Evolutionary conservation across 139 green algal genomes (phyloP), one percentile per base, ranked within the genome.

Genomic region (Tetradesmus lagerheimii): DNA sequence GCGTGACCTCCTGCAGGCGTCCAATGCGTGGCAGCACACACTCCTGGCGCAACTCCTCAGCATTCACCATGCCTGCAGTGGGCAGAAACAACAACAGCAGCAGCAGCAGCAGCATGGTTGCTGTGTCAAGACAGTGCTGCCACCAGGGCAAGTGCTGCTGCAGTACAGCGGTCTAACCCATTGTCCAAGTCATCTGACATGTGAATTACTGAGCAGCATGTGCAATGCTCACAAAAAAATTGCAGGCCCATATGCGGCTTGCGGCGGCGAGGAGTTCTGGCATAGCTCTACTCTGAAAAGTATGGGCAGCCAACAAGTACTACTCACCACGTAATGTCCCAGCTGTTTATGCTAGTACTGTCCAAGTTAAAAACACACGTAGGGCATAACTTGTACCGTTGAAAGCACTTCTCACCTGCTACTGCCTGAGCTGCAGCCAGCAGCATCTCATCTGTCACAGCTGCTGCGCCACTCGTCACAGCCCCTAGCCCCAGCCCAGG

Each of bases 371-470:
- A n/a, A n/a, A n/a, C n/a, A n/a, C n/a, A n/a, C n/a, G n/a, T n/a
- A n/a, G n/a, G n/a, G n/a, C n/a, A n/a, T n/a, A 6, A 71, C 80
- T 18, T 71, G 41, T 41, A 43, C 38, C 9, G 0, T 4, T 66
- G 29, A 29, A 4, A n/a, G 83, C 62, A 41, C 37, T 39, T 0
- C 62, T 34, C 67, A 91, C 88, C 88, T 83, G 94, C 91, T 18
- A 98, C 89, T 53, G 87, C 75, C 71, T 96, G 90, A 1, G 96
- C 96, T 2, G 96, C 93, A 4, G 91, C 90, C 83, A 98, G 67
- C 90, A 98, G 95, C 34, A 94, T 92, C 4, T 95, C 92, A 78
- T 96, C 94, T 16, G 87, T 92, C 14, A 97, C 93, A 41, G 89
- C 37, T 41, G 25, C 88, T 16, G 91, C 90, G 16, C 90, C 50